phyloP scores from a whole-genome alignment of 345 rosid species.

The Leavenworthia alabamica region DNA sequence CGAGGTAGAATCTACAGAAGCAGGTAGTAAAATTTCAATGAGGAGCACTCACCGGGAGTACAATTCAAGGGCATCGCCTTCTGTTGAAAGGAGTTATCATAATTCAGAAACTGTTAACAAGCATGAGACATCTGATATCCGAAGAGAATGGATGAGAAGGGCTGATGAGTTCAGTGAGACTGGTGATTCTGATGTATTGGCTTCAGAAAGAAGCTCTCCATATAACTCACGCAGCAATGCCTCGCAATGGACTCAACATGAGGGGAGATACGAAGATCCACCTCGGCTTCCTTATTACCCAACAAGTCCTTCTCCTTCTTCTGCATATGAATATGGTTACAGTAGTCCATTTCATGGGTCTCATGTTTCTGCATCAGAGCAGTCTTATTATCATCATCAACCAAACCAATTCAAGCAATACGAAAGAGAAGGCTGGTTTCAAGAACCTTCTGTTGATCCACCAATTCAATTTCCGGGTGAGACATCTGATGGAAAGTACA shows the following conservation, averaged over 20 bases:
- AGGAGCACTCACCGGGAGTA: slow-evolving; percentile 42
- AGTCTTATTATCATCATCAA: slow-evolving; percentile 28
- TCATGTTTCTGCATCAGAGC: slow-evolving; percentile 25
- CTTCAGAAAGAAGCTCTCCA: slow-evolving; percentile 27
- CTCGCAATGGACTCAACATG: slow-evolving; percentile 34
- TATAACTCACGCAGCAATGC: slow-evolving; percentile 23
- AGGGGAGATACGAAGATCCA: slow-evolving; percentile 27
- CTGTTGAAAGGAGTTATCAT: slow-evolving; percentile 44
- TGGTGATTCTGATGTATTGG: slow-evolving; percentile 19
- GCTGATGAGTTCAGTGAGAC: slow-evolving; percentile 24
- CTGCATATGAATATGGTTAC: slow-evolving; percentile 37
- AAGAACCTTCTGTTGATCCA: slow-evolving; percentile 25
- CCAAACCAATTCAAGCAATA: slow-evolving; percentile 25
- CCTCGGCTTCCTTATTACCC: slow-evolving; percentile 33
- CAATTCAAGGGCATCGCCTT: slow-evolving; percentile 46
- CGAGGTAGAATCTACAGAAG: slow-evolving; percentile 6
- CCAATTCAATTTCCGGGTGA: slow-evolving; percentile 42
- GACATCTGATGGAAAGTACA: slow-evolving; percentile 28
- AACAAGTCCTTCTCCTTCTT: slow-evolving; percentile 33
- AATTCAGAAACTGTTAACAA: slow-evolving; percentile 27
- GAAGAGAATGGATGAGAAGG: slow-evolving; percentile 39
- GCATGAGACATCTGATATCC: slow-evolving; percentile 24
- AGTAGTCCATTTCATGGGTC: slow-evolving; percentile 35
- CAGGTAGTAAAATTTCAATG: slow-evolving; percentile 14
- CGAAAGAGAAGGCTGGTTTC: slow-evolving; percentile 14